phyloP scores from a whole-genome alignment of 352 stramenopile species.

The Phytophthora nicotianae region DNA sequence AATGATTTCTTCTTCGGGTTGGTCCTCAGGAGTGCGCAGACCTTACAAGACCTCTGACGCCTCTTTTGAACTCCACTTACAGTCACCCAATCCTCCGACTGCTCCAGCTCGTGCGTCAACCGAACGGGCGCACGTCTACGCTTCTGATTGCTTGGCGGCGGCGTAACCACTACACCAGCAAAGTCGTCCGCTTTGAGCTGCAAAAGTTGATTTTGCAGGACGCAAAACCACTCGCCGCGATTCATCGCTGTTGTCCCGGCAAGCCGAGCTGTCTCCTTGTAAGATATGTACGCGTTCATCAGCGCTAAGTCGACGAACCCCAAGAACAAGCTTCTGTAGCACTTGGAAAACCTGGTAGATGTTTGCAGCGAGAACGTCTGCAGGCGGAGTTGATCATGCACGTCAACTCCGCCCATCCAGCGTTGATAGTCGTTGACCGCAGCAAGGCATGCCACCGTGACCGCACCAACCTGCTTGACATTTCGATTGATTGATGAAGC shows the following conservation, averaged over 20 bases:
- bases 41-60: no score
- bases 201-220: no score
- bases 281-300: background rate
- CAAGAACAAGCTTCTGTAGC: background rate
- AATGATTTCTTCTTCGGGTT: no score
- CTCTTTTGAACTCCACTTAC: no score
- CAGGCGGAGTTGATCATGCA: background rate
- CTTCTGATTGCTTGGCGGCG: no score
- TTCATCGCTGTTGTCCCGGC: background rate
- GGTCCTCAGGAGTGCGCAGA: no score
- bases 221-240: no score
- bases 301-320: background rate
- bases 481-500: background rate
- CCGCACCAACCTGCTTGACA: background rate
- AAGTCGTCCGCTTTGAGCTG: no score
- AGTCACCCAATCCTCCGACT: no score
- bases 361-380: background rate
- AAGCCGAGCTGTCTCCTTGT: background rate
- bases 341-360: background rate
- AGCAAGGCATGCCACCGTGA: background rate
- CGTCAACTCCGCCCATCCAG: background rate
- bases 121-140: no score
- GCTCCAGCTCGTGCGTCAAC: no score
- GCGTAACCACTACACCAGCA: no score
- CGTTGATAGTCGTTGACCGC: background rate